A percentile compares a stretch with the other conserved stretches of the same genome.
phyloP scores from a whole-genome alignment of 140 eudicot species.

The Flaveria floridana region DNA sequence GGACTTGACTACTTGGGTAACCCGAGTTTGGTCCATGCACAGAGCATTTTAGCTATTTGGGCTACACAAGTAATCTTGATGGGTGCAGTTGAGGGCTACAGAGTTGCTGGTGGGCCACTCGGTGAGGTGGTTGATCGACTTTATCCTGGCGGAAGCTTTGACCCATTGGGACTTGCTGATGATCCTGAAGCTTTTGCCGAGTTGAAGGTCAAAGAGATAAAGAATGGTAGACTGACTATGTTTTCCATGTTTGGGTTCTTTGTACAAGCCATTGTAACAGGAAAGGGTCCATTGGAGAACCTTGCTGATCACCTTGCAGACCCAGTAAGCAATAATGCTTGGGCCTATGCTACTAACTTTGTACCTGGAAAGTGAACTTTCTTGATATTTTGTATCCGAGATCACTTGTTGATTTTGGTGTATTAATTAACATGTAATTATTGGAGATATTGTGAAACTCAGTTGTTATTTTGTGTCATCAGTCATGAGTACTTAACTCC shows the following conservation, averaged over 20 bases:
- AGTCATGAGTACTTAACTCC: neutral
- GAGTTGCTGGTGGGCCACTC: constrained; percentile 26
- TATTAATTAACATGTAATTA: neutral
- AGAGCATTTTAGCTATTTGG: constrained; percentile 26
- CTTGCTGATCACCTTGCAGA: constrained; percentile 24
- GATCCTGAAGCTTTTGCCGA: constrained; percentile 15
- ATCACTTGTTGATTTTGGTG: neutral
- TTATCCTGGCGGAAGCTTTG: constrained; percentile 12
- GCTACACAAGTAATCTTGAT: constrained; percentile 25
- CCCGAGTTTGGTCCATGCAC: constrained; percentile 28
- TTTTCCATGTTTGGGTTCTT: constrained; percentile 1
- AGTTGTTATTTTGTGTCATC: neutral
- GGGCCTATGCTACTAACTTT: constrained; percentile 25
- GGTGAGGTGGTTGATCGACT: constrained; percentile 13
- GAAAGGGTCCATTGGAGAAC: constrained; percentile 10
- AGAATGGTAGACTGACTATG: constrained; percentile 1
- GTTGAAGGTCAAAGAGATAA: constrained; percentile 12
- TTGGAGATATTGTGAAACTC: constrained; percentile 1
- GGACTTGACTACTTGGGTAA: constrained; percentile 31
- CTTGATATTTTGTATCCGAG: neutral
- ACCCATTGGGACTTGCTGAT: constrained; percentile 22
- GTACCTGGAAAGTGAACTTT: constrained; percentile 13
- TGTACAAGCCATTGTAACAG: constrained; percentile 9
- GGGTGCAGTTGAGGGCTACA: constrained; percentile 27
- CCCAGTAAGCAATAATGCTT: constrained; percentile 26